A percentile compares a stretch with the other conserved stretches of the same genome.
These are phyloP conservation scores for Gossypium rotundifolium DNA, from an alignment of 345 rosid species.

Conservation along the genomic window DNA sequence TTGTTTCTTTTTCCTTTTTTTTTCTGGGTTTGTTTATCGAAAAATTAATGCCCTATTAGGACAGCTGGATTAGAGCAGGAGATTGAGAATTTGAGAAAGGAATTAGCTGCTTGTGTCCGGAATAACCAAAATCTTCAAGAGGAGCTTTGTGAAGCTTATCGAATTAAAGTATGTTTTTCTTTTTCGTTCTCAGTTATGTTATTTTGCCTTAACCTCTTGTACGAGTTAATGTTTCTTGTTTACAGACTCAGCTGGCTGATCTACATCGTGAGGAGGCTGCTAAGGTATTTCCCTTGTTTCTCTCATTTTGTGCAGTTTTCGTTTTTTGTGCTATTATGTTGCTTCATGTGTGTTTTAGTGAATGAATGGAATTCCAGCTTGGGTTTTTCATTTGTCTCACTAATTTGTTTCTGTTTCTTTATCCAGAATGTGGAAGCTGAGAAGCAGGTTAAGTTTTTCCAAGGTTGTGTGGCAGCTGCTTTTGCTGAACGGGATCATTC, in stretches of 20 bases:
- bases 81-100: constrained; percentile 73
- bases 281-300: constrained; percentile 34
- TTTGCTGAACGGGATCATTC: constrained; percentile 94
- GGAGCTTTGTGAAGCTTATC: constrained; percentile 96
- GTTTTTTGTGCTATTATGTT: not conserved
- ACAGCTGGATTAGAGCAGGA: constrained; percentile 98
- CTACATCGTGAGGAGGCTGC: constrained; percentile 74
- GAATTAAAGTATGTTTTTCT: constrained; percentile 56
- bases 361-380: not conserved
- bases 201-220: not conserved
- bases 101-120: constrained; percentile 33
- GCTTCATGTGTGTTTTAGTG: not conserved
- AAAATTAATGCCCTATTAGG: constrained; percentile 50
- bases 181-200: not conserved
- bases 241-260: constrained; percentile 83
- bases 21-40: not conserved
- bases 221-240: constrained; percentile 17
- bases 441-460: constrained; percentile 91
- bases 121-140: constrained; percentile 66
- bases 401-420: constrained; percentile 22
- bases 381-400: not conserved
- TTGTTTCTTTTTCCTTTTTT: not conserved
- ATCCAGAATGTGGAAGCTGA: constrained; percentile 82
- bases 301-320: not conserved
- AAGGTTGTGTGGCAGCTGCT: constrained; percentile 91